Evolutionary conservation across 176 grass and related monocot genomes (phyloP), one percentile per base, ranked within the genome.

Genomic region (Lolium rigidum): DNA sequence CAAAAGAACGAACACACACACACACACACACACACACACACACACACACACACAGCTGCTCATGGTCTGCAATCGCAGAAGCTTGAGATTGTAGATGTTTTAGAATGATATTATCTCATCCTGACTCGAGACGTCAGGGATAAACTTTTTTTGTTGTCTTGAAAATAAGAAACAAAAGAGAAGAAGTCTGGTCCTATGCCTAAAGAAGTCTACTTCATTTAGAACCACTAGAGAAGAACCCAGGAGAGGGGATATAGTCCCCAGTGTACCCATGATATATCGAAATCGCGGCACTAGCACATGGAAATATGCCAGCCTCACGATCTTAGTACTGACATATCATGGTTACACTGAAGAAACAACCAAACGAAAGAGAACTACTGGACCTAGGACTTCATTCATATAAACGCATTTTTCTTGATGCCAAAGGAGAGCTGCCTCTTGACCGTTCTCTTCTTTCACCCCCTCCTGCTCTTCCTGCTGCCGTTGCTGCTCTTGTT

Each of bases 331-430:
- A 77, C 63, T 79, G 73, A 88, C 83, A 90, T 92, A 95, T 92
- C 93, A 88, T 90, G 52, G 90, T 95, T 92, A 95, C 90, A 89
- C 90, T 90, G 85, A 86, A 88, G 90, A 90, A 73, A 90, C 43
- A 50, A 68, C 21, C 20, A 13, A 74, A 85, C 44, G 75, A 66
- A 76, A 94, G 22, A 69, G 52, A 88, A 64, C 63, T 85, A 72
- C 54, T 88, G 78, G 82, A 91, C 86, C 77, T 82, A 85, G 82
- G 86, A 88, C 86, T 72, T 88, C 86, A 81, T 80, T 85, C 86
- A 77, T 84, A 70, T 82, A 80, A 48, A 64, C 61, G 1, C 57
- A 14, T 61, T 88, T 43, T 78, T 85, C 81, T 77, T 85, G 77
- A 63, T 88, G 74, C 56, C 18, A 21, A 58, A 58, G 56, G 56